Percentiles rank a stretch among this genome's conserved stretches.
Conservation (phyloP, 202 grass and related monocot species). For the Brachypodium distachyon region DNA sequence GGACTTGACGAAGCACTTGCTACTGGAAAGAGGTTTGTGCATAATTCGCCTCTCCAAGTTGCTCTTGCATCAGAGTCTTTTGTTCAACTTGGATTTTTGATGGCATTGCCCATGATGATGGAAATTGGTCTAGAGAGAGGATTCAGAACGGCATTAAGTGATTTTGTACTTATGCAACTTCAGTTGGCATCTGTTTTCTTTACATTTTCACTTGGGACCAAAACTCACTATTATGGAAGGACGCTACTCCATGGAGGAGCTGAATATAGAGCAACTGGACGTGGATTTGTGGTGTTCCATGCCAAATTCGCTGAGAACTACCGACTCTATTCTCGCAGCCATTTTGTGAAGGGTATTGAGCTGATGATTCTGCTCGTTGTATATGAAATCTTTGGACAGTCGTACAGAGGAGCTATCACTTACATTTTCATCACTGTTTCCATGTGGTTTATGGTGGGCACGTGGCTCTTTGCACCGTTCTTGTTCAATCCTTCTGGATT, state of each 20-base stretch:
- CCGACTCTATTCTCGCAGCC: conserved; percentile 86
- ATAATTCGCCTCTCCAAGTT: conserved; percentile 84
- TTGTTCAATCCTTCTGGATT: conserved; percentile 96
- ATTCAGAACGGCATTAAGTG: conserved; percentile 87
- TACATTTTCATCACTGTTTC: conserved; percentile 92
- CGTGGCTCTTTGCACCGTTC: conserved; percentile 95
- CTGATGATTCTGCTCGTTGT: conserved; percentile 90
- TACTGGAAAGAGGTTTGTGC: conserved; percentile 64
- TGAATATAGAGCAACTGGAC: conserved; percentile 90
- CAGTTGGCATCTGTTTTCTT: conserved; percentile 98
- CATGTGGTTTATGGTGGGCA: conserved; percentile 99
- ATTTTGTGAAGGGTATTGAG: conserved; percentile 98
- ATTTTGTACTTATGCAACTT: conserved; percentile 96
- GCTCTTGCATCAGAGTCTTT: conserved; percentile 94
- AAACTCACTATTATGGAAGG: conserved; percentile 92
- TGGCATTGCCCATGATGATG: conserved; percentile 99
- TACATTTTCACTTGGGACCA: conserved; percentile 96
- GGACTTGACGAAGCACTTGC: conserved; percentile 74
- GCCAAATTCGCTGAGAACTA: conserved; percentile 97
- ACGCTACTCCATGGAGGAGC: conserved; percentile 95
- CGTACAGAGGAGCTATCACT: conserved; percentile 72
- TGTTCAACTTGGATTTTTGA: conserved; percentile 95
- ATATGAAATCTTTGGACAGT: conserved; percentile 79
- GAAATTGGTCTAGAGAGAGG: conserved; percentile 94
- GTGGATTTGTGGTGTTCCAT: conserved; percentile 98